Evolutionary conservation across 2,329 filamentous ascomycete species (phyloP).

Genomic region (Fusarium tricinctum): DNA sequence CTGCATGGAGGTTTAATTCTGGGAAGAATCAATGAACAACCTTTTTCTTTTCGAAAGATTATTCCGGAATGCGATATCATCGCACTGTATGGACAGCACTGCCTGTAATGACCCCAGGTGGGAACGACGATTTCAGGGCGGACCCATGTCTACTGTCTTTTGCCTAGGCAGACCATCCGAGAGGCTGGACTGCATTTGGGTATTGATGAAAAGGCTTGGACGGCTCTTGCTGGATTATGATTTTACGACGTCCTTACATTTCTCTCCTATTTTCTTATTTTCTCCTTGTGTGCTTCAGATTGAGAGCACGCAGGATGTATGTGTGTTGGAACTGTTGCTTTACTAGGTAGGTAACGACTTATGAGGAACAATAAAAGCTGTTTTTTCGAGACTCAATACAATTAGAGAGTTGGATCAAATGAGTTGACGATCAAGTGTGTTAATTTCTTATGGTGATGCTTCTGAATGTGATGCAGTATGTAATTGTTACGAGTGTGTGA

Average conservation of each 20-base stretch:
- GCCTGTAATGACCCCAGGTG: conserved; percentile 58
- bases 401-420: conserved; percentile 44
- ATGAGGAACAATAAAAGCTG: conserved; percentile 59
- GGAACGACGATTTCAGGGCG: conserved; percentile 50
- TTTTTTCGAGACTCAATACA: conserved; percentile 47
- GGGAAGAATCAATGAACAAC: conserved; percentile 43
- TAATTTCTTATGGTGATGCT: background rate
- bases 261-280: conserved; percentile 47
- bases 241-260: conserved; percentile 51
- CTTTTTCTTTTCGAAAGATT: conserved; percentile 45
- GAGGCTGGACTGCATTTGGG: conserved; percentile 41
- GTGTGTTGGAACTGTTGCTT: conserved; percentile 54
- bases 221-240: conserved; percentile 40
- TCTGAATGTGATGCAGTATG: background rate
- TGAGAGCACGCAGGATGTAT: conserved; percentile 53
- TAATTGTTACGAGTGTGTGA: background rate
- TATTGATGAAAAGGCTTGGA: conserved; percentile 46
- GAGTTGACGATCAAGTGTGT: conserved; percentile 19
- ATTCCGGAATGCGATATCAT: conserved; percentile 52
- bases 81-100: conserved; percentile 52
- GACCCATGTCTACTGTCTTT: conserved; percentile 43
- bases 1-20: conserved; percentile 58
- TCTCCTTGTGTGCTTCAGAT: conserved; percentile 44
- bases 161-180: conserved; percentile 39
- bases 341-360: conserved; percentile 59